These are phyloP conservation scores for Trypanosoma conorhini DNA, from an alignment of 208 protist genomes.

Conservation along the genomic window DNA sequence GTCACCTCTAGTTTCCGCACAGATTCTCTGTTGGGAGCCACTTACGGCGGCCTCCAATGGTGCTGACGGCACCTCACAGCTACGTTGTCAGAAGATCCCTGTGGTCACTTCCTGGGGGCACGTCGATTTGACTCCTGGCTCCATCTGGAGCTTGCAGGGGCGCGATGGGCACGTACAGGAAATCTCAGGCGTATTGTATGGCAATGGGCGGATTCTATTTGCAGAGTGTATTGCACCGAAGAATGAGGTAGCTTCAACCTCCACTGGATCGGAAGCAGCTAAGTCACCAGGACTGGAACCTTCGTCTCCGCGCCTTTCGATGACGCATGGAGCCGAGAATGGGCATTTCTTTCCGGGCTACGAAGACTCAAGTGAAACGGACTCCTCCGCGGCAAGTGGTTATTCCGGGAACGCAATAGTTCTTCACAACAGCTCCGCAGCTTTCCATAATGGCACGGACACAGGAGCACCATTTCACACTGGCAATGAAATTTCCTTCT, in stretches of 20 bases:
- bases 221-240: constrained; percentile 1
- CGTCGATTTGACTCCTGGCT: not conserved
- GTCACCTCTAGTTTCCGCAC: constrained; percentile 19
- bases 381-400: not conserved
- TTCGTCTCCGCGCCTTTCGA: not conserved
- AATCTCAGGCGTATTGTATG: constrained; percentile 11
- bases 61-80: not conserved
- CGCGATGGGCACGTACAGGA: not conserved
- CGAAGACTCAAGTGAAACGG: constrained; percentile 4
- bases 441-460: not conserved
- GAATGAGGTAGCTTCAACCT: not conserved
- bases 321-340: not conserved
- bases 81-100: constrained; percentile 6
- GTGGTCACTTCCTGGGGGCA: not conserved
- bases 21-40: constrained; percentile 8
- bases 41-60: not conserved
- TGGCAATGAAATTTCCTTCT: constrained; percentile 49
- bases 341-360: not conserved
- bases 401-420: constrained; percentile 16
- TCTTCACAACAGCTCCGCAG: constrained; percentile 15
- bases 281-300: not conserved
- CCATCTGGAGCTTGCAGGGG: not conserved
- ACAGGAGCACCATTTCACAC: not conserved
- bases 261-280: not conserved
- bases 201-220: constrained; percentile 9